Evolutionary conservation across 2,329 filamentous ascomycete species (phyloP), one percentile per base, ranked within the genome.

Genomic region (Didymella arachidicola): DNA sequence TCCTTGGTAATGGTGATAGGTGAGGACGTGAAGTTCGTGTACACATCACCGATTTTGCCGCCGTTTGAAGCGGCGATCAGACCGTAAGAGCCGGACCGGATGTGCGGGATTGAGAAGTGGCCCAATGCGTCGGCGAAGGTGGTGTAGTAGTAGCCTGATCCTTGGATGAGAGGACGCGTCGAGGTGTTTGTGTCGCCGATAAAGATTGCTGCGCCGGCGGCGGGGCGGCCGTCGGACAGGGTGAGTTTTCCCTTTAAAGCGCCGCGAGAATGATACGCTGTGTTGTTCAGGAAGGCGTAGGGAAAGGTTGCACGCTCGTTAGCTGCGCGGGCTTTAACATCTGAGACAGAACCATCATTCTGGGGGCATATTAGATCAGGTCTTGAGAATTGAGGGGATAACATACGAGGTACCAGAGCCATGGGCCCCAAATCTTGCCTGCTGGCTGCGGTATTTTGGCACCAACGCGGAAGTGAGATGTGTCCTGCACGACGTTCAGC

Each of bases 401-500:
- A 27, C 59, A 18, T 53, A 70, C 64, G 25, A 70, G 57, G 42
- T 70, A 70, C 68, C 68, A 70, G 2, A 70, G 61, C 68, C 66
- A 70, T 2, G 68, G 68, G 5, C 68, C 68, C 66, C 66, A 70
- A 36, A 66, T 50, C 49, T 70, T 70, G 51, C 66, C 66, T 22
- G 73, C 72, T 0, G 79, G 62, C 41, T 66, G 64, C 19, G 52
- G 36, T 22, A 57, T 62, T 38, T 57, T 59, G 4, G 54, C 58
- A 3, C 62, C 61, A 8, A 64, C 55, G n/a, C 61, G 60, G 45
- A 64, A 66, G 29, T 64, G 64, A 4, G 62, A 67, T 19, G 80
- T 82, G n/a, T 81, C 81, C 62, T 83, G 80, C 42, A 82, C 73
- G 72, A 83, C 81, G 62, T 83, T 83, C 44, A 83, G 69, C 60